Evolutionary conservation across 345 rosid genomes (phyloP).

Genomic region (Alliaria petiolata): DNA sequence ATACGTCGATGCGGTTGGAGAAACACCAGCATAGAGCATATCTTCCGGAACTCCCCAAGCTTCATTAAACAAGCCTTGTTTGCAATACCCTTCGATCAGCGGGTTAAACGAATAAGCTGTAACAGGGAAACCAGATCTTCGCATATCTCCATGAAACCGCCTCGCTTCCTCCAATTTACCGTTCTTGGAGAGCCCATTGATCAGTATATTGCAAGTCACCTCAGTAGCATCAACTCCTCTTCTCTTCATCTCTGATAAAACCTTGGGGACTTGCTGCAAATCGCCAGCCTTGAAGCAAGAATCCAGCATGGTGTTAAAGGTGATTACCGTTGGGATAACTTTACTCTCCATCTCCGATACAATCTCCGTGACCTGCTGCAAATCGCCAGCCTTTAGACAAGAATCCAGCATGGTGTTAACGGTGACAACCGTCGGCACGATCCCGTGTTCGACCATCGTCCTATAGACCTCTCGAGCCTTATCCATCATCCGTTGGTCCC

Average conservation of each 20-base stretch:
- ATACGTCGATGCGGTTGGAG: constrained; percentile 43
- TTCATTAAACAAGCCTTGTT: constrained; percentile 49
- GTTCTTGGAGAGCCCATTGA: constrained; percentile 52
- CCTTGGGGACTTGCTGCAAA: constrained; percentile 41
- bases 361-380: constrained; percentile 41
- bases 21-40: constrained; percentile 45
- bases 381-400: constrained; percentile 53
- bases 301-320: constrained; percentile 61
- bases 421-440: constrained; percentile 45
- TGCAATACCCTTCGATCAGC: constrained; percentile 51
- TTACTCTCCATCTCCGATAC: constrained; percentile 45
- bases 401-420: constrained; percentile 60
- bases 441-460: constrained; percentile 51
- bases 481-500: constrained; percentile 35
- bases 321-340: constrained; percentile 45
- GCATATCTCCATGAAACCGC: constrained; percentile 49
- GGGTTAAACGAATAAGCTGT: constrained; percentile 54
- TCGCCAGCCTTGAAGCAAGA: constrained; percentile 56
- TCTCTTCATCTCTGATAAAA: constrained; percentile 48
- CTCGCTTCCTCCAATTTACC: constrained; percentile 52
- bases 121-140: constrained; percentile 43
- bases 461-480: constrained; percentile 38
- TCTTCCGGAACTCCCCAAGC: constrained; percentile 47
- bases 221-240: constrained; percentile 34
- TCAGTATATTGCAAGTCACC: constrained; percentile 58